These are phyloP conservation scores for Solanum chacoense DNA, from an alignment of 305 asterid genomes.

Conservation along the genomic window DNA sequence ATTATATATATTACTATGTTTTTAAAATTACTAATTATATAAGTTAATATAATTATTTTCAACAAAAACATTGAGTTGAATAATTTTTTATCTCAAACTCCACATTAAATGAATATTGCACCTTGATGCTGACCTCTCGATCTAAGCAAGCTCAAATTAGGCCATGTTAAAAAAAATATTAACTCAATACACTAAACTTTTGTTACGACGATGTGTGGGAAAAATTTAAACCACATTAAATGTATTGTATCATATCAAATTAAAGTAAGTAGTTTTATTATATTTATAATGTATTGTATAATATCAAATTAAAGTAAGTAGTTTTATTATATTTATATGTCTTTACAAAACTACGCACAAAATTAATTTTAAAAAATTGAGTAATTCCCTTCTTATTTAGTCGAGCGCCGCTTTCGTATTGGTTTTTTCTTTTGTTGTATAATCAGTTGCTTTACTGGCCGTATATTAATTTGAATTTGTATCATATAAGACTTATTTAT, in stretches of 20 bases:
- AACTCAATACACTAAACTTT: background rate
- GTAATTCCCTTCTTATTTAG: background rate
- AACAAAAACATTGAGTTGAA: background rate
- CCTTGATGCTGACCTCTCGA: background rate
- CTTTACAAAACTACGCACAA: background rate
- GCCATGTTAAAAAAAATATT: background rate
- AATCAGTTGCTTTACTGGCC: background rate
- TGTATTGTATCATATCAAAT: background rate
- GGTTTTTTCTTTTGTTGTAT: background rate
- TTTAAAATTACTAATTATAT: background rate
- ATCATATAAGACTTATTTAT: accelerated
- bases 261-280: background rate
- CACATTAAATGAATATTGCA: background rate
- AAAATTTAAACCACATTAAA: background rate
- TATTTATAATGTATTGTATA: too few species aligned
- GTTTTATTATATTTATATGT: background rate
- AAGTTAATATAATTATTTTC: background rate
- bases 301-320: too few species aligned
- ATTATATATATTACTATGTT: background rate
- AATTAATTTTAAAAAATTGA: background rate
- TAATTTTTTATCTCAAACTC: background rate
- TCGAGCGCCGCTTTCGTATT: background rate
- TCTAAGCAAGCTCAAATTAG: background rate
- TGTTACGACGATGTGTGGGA: background rate
- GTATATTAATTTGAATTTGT: background rate